Conservation (phyloP, 176 grass and related monocot species). For the Avena atlantica region DNA sequence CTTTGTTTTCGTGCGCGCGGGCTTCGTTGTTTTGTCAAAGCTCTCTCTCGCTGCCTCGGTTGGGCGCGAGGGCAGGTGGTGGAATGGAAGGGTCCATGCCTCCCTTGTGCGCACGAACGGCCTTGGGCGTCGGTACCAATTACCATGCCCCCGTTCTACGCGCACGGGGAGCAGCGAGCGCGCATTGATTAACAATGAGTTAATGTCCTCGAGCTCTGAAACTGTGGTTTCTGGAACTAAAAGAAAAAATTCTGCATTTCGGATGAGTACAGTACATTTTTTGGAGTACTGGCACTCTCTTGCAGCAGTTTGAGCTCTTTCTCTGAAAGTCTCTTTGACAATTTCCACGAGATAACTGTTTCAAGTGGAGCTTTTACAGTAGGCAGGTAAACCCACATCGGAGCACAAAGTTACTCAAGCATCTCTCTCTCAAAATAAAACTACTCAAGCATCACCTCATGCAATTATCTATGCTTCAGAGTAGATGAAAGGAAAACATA, state of each 20-base stretch:
- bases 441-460: too few species aligned
- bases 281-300: neutral
- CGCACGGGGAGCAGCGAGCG: neutral
- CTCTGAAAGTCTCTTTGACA: neutral
- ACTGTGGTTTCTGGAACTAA: neutral
- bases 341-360: neutral
- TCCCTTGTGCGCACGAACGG: conserved; percentile 34
- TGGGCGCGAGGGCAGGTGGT: conserved; percentile 13
- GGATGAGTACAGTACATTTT: too few species aligned
- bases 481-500: too few species aligned
- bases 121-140: conserved; percentile 38
- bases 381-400: too few species aligned
- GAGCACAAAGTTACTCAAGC: too few species aligned
- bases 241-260: neutral
- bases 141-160: neutral
- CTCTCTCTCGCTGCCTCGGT: neutral
- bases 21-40: conserved; percentile 25
- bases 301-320: neutral
- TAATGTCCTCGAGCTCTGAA: neutral
- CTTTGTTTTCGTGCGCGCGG: neutral
- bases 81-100: conserved; percentile 44
- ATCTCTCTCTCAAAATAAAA: too few species aligned
- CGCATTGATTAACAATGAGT: neutral
- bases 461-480: too few species aligned
- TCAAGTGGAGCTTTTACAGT: too few species aligned